Evolutionary conservation across 495 filamentous ascomycete species (phyloP), one percentile per base, ranked within the genome.

Genomic region (Massariosphaeria phaeospora): DNA sequence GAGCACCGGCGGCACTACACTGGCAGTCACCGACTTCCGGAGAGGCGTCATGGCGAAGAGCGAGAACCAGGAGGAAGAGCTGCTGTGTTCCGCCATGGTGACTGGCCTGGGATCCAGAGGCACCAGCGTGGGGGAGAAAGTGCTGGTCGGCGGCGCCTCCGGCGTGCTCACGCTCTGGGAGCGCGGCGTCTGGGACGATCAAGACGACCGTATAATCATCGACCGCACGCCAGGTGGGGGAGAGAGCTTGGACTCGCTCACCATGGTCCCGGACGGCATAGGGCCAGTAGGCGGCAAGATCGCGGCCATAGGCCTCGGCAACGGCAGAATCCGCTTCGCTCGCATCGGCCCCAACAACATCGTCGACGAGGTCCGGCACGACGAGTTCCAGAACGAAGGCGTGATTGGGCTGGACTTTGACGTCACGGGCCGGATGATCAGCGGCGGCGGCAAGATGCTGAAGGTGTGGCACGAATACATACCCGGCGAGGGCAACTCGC

Each of bases 151-250:
- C 26, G 86, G 84, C 12, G 81, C 82, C 10, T 80, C 76, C 8
- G 93, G 93, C 13, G 79, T 95, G 4, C 61, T 96, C 56, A 94
- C 91, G 9, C 73, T 96, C 1, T 98, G 93, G 93, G 90, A 97
- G 63, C 85, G 81, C 59, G 93, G 91, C 1, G 78, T 82, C 1
- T 97, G 93, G 91, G 90, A 95, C 62, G 91, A 95, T 69, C 89
- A 95, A 67, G 86, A 93, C 57, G 89, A 95, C 67, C 79, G 89
- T 3, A 83, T 97, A 53, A 79, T 85, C 41, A 77, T 96, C 8
- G 77, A 83, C 47, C 69, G 75, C 17, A 70, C 69, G 18, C 64
- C 61, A 7, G 78, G 72, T 15, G 83, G 78, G 26, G 76, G 76
- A 21, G 88, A 91, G 58, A 82, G 82, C 36, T 66, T 94, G 31